Evolutionary conservation across 345 rosid genomes (phyloP), one percentile per base, ranked within the genome.

Genomic region (Erucastrum elatum): DNA sequence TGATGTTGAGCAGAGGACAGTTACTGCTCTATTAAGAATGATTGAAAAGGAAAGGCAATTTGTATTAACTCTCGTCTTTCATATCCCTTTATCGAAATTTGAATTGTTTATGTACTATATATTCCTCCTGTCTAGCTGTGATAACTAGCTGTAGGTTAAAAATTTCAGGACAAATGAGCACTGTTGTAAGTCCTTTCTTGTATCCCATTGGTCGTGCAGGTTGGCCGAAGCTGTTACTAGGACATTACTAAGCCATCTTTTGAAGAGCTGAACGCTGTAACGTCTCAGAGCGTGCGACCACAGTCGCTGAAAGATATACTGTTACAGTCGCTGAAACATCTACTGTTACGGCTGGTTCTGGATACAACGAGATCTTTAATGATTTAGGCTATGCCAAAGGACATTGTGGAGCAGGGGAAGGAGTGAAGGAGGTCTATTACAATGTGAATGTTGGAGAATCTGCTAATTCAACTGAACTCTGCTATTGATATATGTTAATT

Each of bases 201-300:
- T 37, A 29, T 72, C 76, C 74, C 84, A 72, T 77, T 77, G 78
- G 29, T 63, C 67, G 25, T 78, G 76, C 87, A 95, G 99, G 59
- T 86, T 90, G 76, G 96, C 97, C 46, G 99, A 95, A 89, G 87
- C 98, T 67, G 96, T 90, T 79, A 92, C 91, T 86, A 85, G 97
- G 83, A 87, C 96, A 21, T 89, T 92, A 26, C 88, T 95, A 64
- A 91, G 86, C 81, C 98, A 93, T 89, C 96, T 95, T 71, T 80
- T 95, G 80, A 95, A 88, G 95, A 82, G 97, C 98, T 17, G 97
- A 94, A 80, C 87, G 91, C 21, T 21, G 68, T 77, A 84, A 79
- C 85, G 94, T 51, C 84, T 91, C 72, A 90, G 82, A 79, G 83
- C 83, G 3, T 34, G 88, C 66, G 56, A 77, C 55, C 5, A 35